Percentiles rank a stretch among this genome's conserved stretches.
These are phyloP conservation scores for Flaveria robusta DNA, from an alignment of 129 eudicot genomes.

Conservation along the genomic window DNA sequence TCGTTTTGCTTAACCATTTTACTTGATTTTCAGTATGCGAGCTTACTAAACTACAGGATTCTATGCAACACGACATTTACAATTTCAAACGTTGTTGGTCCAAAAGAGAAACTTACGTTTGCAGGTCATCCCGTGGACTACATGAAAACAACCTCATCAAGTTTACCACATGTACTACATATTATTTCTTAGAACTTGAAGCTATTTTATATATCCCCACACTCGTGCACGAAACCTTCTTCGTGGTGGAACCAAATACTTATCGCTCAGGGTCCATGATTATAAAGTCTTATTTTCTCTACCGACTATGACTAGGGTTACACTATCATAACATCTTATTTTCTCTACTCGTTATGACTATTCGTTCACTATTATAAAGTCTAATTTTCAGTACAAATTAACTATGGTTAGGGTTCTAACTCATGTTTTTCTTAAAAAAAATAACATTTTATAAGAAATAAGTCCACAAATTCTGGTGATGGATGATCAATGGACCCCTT, in stretches of 20 bases:
- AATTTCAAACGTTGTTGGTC: constrained; percentile 71
- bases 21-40: constrained; percentile 47
- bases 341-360: no score
- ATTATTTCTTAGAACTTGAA: neutral
- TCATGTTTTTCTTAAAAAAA: no score
- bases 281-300: no score
- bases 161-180: constrained; percentile 62
- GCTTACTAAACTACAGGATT: constrained; percentile 54
- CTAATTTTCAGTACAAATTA: no score
- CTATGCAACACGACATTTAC: constrained; percentile 68
- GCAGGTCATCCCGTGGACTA: constrained; percentile 61
- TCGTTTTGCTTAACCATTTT: neutral
- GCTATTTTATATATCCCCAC: neutral
- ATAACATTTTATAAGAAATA: no score
- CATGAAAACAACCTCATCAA: constrained; percentile 49
- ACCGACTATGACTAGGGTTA: no score
- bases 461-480: no score
- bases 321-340: no score
- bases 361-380: no score
- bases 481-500: no score
- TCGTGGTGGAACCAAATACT: neutral
- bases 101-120: constrained; percentile 58
- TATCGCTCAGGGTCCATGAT: neutral
- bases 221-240: neutral
- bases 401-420: no score